Base-by-base conservation (phyloP, 768 basidiomycete genomes). In the Crepidotus variabilis region DNA sequence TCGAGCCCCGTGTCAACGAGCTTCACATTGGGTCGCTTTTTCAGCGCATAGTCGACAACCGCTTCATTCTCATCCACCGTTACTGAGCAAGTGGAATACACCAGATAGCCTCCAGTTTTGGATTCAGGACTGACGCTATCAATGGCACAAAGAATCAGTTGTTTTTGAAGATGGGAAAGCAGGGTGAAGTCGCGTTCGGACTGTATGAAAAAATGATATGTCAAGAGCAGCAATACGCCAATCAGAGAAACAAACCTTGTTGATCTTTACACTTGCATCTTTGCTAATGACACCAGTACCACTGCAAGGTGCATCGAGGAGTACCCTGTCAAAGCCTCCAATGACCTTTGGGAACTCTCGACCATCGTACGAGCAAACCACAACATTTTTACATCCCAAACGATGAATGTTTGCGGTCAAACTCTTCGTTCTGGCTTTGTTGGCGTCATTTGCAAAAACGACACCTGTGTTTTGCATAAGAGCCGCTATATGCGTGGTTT, bases 281-380 rank as follows among this genome's bases (percentile, higher is more conserved):
- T 99, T 99, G 73, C 88, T 90, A 69, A 99, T 99, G 54, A 99
- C 96, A 58, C 97, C 97, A 2, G 97, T 98, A 32, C 97, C 97
- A 63, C 91, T 93, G 71, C 97, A 99, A 23, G 97, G 97, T 34
- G 97, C 96, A 72, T 99, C 97, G 47, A 99, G 73, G 52, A 99
- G 74, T 45, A 98, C 94, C n/a, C 97, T 81, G 66, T 99, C 96
- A 65, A 99, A 99, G 6, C 97, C 97, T 20, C 96, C 97, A 81
- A 99, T 95, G 49, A 99, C 94, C 71, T 94, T 97, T 14, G 97
- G 97, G 72, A 98, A 99, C 71, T 98, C 92, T 55, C 97, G 79
- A 6, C 96, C 97, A 65, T 99, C 97, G 65, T 98, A 94, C 46
- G 93, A 95, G 69, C 95, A 98, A 47, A 98, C 85, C 9, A 97